phyloP scores from a whole-genome alignment of 2,329 filamentous ascomycete species.

The Ophiosphaerella korrae region DNA sequence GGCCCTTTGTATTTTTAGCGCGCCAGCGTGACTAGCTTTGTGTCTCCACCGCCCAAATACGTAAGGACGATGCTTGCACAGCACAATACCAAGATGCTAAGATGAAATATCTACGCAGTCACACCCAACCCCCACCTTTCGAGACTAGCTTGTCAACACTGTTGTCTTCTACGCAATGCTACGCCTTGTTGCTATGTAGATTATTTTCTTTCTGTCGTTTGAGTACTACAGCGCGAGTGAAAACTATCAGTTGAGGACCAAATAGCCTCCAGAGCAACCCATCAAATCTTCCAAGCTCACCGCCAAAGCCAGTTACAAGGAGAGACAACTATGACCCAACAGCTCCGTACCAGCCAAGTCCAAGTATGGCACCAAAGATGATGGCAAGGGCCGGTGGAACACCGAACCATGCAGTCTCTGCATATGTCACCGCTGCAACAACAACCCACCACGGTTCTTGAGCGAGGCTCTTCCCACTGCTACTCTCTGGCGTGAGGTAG shows the following conservation, averaged over 20 bases:
- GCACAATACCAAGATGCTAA: too few relatives aligned
- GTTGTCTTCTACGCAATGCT: too few relatives aligned
- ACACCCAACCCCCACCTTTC: too few relatives aligned
- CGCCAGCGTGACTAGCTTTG: constrained; percentile 4
- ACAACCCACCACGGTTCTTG: constrained; percentile 54
- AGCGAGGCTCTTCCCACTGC: constrained; percentile 44
- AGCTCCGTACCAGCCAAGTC: constrained; percentile 49
- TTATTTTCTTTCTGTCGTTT: too few relatives aligned
- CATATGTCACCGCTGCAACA: constrained; percentile 49
- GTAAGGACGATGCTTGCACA: too few relatives aligned
- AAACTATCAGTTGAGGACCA: too few relatives aligned
- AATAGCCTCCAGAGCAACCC: too few relatives aligned
- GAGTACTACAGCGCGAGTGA: too few relatives aligned
- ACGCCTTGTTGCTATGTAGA: too few relatives aligned
- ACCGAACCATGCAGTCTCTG: constrained; percentile 49
- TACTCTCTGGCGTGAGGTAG: constrained; percentile 46
- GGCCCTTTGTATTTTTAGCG: constrained; percentile 5
- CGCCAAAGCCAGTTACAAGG: background rate
- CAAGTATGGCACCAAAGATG: constrained; percentile 46
- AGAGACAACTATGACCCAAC: constrained; percentile 25
- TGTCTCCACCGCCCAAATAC: background rate
- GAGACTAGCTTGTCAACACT: too few relatives aligned
- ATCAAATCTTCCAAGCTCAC: too few relatives aligned
- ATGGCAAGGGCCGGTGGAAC: constrained; percentile 49
- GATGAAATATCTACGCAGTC: too few relatives aligned